phyloP scores from a whole-genome alignment of 1,284 basidiomycete genomes.

The Albatrellus sp. region DNA sequence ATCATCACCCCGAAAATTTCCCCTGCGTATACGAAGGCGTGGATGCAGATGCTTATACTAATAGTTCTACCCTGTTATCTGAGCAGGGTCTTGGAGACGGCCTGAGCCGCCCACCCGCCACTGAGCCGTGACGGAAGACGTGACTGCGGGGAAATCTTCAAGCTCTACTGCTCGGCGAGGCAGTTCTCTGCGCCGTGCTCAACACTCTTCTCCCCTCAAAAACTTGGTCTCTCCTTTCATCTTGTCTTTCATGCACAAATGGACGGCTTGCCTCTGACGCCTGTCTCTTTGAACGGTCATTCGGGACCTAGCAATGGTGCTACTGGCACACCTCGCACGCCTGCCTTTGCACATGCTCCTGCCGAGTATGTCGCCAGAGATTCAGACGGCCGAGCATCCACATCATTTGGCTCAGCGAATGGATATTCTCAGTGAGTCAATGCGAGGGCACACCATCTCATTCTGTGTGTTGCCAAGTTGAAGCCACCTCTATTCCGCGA shows the following conservation, averaged over 20 bases:
- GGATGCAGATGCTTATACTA: no score
- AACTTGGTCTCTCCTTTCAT: neutral
- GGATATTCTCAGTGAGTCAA: slow-evolving; percentile 1
- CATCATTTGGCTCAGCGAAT: neutral
- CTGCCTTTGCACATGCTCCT: neutral
- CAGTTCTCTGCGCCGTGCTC: no score
- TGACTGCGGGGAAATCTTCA: neutral
- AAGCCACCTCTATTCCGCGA: neutral
- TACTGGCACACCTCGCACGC: neutral
- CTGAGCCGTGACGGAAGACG: neutral
- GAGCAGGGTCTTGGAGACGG: no score
- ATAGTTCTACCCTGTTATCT: no score
- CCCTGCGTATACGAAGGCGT: no score
- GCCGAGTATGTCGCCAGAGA: neutral
- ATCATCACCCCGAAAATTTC: no score
- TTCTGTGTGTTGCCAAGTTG: neutral
- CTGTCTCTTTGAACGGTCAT: slow-evolving; percentile 19
- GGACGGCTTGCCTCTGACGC: neutral
- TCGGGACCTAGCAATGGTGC: slow-evolving; percentile 19
- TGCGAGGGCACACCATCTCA: neutral
- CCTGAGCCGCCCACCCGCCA: neutral
- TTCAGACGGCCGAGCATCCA: neutral
- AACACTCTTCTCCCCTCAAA: neutral
- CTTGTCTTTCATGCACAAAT: neutral
- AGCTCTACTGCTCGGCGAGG: neutral